phyloP scores from a whole-genome alignment of 768 basidiomycete genomes.

The Auricularia cornea region DNA sequence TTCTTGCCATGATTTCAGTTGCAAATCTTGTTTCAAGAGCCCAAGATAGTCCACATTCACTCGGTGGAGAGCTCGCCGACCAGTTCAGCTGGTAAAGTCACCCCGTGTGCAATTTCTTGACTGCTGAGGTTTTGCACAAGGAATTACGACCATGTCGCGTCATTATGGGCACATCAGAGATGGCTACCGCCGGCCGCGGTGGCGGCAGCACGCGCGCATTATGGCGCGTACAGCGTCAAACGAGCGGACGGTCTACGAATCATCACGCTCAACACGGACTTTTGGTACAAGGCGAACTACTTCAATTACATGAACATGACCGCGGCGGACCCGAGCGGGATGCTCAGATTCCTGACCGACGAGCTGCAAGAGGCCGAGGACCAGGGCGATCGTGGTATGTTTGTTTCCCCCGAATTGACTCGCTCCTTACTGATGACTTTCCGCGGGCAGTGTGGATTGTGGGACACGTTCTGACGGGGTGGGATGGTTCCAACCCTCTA shows the following conservation, averaged over 20 bases:
- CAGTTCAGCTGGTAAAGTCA: conserved; percentile 58
- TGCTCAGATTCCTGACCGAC: conserved; percentile 69
- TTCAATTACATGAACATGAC: conserved; percentile 75
- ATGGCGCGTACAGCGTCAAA: conserved; percentile 63
- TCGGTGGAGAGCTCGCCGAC: conserved; percentile 44
- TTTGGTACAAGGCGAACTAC: conserved; percentile 59
- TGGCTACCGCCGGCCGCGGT: conserved; percentile 59
- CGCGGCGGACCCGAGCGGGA: conserved; percentile 59
- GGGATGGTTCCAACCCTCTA: conserved; percentile 62
- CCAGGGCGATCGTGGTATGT: conserved; percentile 58
- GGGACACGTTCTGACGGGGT: conserved; percentile 51
- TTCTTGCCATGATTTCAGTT: too few relatives aligned
- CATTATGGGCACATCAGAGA: conserved; percentile 59
- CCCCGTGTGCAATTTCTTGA: not conserved
- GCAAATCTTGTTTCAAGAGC: too few relatives aligned
- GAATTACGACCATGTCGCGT: conserved; percentile 71
- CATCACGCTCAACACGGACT: conserved; percentile 68
- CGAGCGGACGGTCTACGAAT: conserved; percentile 58
- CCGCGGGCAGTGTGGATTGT: conserved; percentile 37
- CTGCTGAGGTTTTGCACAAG: conserved; percentile 25
- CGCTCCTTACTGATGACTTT: not conserved
- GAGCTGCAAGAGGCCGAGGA: conserved; percentile 76
- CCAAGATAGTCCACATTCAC: conserved; percentile 47
- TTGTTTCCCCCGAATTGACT: too few relatives aligned
- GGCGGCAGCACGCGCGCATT: conserved; percentile 53